These are phyloP conservation scores for Barnettozyma vustinii DNA, from an alignment of 805 yeast species.

Conservation along the genomic window DNA sequence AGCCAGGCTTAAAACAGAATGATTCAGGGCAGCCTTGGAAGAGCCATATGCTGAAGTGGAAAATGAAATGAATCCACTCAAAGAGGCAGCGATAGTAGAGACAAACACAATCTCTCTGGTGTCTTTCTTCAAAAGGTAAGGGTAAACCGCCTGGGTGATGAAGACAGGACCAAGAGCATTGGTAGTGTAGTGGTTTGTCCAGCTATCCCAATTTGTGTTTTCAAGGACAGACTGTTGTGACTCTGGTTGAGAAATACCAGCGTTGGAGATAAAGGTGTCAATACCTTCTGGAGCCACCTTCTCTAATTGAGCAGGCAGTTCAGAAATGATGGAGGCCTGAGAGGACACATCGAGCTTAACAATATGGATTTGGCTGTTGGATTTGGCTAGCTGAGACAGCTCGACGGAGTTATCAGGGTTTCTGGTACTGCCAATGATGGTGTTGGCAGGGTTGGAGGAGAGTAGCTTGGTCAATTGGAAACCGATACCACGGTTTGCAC, in stretches of 20 bases:
- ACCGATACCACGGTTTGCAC: conserved; percentile 6
- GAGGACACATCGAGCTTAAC: conserved; percentile 9
- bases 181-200: conserved; percentile 1
- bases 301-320: conserved; percentile 4
- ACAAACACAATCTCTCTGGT: conserved; percentile 21
- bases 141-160: conserved; percentile 6
- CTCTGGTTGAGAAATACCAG: conserved; percentile 5
- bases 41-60: conserved; percentile 22
- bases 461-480: conserved; percentile 2
- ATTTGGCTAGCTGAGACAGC: conserved; percentile 2
- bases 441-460: neutral
- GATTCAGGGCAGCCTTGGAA: conserved; percentile 33
- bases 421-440: conserved; percentile 3
- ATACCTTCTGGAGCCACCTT: conserved; percentile 10
- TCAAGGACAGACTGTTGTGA: neutral
- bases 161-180: conserved; percentile 12
- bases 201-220: conserved; percentile 2
- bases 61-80: conserved; percentile 10
- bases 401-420: neutral
- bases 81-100: conserved; percentile 22
- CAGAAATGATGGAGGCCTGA: conserved; percentile 11
- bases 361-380: conserved; percentile 5
- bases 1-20: conserved; percentile 23
- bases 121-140: conserved; percentile 15
- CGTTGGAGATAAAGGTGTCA: conserved; percentile 15